Conservation (phyloP, 495 filamentous ascomycete species). For the Aspergillus coremiiformis region DNA sequence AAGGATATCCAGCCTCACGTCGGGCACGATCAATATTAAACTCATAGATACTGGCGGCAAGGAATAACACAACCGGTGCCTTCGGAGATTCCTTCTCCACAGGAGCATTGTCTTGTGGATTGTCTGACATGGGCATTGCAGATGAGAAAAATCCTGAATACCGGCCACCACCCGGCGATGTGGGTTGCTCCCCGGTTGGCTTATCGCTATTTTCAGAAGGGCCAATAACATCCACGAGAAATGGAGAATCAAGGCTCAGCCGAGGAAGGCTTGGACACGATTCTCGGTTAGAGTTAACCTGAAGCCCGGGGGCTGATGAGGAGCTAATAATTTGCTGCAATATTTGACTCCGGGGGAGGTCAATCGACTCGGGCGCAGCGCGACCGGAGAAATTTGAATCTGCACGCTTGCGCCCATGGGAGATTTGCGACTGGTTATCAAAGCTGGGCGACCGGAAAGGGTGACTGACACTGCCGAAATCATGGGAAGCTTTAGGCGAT, state of each 20-base stretch:
- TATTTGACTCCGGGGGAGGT: constrained; percentile 21
- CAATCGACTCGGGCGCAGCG: constrained; percentile 12
- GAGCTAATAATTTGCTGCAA: constrained; percentile 26
- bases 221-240: constrained; percentile 31
- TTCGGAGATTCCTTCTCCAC: constrained; percentile 20
- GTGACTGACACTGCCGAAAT: constrained; percentile 37
- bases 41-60: constrained; percentile 89
- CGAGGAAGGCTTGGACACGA: constrained; percentile 34
- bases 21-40: constrained; percentile 93
- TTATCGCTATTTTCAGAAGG: constrained; percentile 10
- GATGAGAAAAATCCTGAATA: constrained; percentile 74
- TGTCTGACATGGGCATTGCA: constrained; percentile 74
- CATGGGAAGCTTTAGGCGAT: constrained; percentile 50
- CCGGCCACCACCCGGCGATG: constrained; percentile 27
- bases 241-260: constrained; percentile 39
- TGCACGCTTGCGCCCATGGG: constrained; percentile 25
- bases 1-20: constrained; percentile 89
- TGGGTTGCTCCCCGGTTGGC: constrained; percentile 18
- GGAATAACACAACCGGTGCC: constrained; percentile 60
- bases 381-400: constrained; percentile 29
- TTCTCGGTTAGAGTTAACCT: constrained; percentile 21
- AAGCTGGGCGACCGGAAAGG: constrained; percentile 32
- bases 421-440: constrained; percentile 23
- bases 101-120: constrained; percentile 24
- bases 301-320: constrained; percentile 7